These are phyloP conservation scores for Diplodia sapinea DNA, from an alignment of 2,329 filamentous ascomycete species.

Conservation along the genomic window DNA sequence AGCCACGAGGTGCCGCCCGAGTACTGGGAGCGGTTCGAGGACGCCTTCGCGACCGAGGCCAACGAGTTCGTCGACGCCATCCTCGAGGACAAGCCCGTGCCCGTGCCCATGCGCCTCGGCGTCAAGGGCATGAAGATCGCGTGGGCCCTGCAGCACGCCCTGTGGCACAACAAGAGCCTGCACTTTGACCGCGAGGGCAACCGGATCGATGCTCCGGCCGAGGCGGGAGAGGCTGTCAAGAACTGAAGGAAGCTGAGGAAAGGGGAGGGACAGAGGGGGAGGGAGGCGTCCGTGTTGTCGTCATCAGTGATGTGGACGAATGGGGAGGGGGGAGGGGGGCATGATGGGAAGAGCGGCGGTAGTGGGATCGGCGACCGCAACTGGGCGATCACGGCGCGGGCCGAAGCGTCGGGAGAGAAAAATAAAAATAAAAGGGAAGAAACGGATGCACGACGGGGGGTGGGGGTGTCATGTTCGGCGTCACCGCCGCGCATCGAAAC, in stretches of 20 bases:
- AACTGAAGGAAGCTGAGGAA: background rate
- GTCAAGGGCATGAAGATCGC: slow-evolving; percentile 49
- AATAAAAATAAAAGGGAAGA: too few species aligned
- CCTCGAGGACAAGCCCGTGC: slow-evolving; percentile 47
- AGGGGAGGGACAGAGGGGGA: too few species aligned
- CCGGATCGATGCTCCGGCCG: slow-evolving; percentile 30
- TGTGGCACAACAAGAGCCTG: slow-evolving; percentile 63
- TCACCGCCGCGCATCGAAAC: background rate
- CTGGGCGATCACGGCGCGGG: background rate
- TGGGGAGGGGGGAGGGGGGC: too few species aligned
- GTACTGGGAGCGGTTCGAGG: slow-evolving; percentile 50
- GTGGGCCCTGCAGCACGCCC: slow-evolving; percentile 61
- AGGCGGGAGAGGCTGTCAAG: background rate
- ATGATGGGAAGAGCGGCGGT: too few species aligned
- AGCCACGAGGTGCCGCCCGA: slow-evolving; percentile 46
- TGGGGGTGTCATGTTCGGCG: background rate
- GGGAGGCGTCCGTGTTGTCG: background rate
- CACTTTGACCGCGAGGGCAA: slow-evolving; percentile 44
- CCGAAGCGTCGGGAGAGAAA: background rate
- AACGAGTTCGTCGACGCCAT: slow-evolving; percentile 48
- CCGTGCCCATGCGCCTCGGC: slow-evolving; percentile 44
- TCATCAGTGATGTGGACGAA: too few species aligned
- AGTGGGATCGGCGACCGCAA: background rate
- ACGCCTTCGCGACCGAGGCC: slow-evolving; percentile 49
- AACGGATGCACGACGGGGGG: too few species aligned